These are phyloP conservation scores for Helianthus annuus DNA, from an alignment of 129 eudicot genomes.

Conservation along the genomic window DNA sequence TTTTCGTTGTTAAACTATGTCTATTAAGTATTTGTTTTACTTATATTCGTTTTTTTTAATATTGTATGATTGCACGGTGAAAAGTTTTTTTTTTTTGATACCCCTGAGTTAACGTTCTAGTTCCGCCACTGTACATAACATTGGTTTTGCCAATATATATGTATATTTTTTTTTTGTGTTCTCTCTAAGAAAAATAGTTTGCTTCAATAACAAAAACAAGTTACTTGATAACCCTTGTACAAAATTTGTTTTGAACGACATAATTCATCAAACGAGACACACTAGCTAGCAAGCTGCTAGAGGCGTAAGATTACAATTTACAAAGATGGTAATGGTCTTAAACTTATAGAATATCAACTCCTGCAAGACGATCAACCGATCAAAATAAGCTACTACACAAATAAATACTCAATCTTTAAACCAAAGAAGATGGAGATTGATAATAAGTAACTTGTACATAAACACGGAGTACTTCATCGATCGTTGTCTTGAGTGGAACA, in stretches of 20 bases:
- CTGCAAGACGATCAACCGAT: neutral
- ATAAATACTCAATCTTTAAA: constrained; percentile 25
- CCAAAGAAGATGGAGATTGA: constrained; percentile 34
- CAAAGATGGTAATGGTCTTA: neutral
- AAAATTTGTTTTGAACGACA: neutral
- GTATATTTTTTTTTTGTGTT: neutral
- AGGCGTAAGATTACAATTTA: neutral
- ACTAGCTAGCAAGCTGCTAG: neutral
- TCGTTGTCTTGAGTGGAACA: constrained; percentile 12
- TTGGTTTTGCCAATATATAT: no score
- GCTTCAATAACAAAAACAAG: no score
- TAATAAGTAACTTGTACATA: constrained; percentile 25
- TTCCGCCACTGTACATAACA: no score
- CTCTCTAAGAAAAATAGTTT: neutral
- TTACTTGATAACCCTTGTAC: neutral
- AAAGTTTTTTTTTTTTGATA: no score
- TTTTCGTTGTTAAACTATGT: no score
- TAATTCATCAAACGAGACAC: neutral
- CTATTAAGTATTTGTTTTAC: no score
- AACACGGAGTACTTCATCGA: constrained; percentile 8
- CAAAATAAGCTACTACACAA: constrained; percentile 18
- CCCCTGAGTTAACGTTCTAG: no score
- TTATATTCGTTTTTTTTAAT: no score
- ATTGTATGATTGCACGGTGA: no score
- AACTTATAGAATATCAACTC: neutral